Evolutionary conservation across 495 filamentous ascomycete species (phyloP).

Genomic region (Neurospora cerealis): DNA sequence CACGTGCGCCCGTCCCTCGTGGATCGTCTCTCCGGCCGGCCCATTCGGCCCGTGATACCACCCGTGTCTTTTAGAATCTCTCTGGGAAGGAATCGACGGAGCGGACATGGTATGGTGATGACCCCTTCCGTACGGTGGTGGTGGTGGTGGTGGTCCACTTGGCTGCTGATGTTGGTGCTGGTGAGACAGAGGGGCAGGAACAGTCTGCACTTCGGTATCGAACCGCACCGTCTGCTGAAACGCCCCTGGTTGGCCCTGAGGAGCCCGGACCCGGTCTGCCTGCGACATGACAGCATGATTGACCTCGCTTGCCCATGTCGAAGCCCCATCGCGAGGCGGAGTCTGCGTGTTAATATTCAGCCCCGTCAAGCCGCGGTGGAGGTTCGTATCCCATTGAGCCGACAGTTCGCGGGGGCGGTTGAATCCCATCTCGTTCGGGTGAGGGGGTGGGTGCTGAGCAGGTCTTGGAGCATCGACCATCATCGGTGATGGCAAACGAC

Average conservation of each 20-base stretch:
- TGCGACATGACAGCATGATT: slow-evolving; percentile 40
- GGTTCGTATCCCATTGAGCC: slow-evolving; percentile 63
- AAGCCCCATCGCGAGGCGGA: slow-evolving; percentile 44
- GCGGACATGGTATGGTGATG: slow-evolving; percentile 44
- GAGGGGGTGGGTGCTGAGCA: slow-evolving; percentile 30
- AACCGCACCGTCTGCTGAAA: slow-evolving; percentile 36
- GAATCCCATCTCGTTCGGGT: slow-evolving; percentile 35
- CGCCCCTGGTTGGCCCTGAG: not conserved
- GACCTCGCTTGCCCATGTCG: slow-evolving; percentile 40
- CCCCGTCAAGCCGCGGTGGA: slow-evolving; percentile 64
- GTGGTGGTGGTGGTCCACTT: not conserved
- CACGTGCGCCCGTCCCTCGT: slow-evolving; percentile 30
- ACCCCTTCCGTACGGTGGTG: slow-evolving; percentile 8
- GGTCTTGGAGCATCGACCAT: slow-evolving; percentile 43
- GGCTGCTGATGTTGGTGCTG: not conserved
- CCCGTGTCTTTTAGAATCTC: slow-evolving; percentile 53
- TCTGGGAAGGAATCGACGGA: slow-evolving; percentile 38
- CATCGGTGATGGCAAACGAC: slow-evolving; percentile 58
- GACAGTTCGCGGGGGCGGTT: slow-evolving; percentile 50
- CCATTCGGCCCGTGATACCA: slow-evolving; percentile 57
- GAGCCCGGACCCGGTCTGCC: slow-evolving; percentile 28
- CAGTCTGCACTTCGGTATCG: slow-evolving; percentile 23
- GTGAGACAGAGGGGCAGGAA: slow-evolving; percentile 1
- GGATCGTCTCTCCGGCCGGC: slow-evolving; percentile 24
- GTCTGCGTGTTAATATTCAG: slow-evolving; percentile 52